Evolutionary conservation across 2,329 filamentous ascomycete genomes (phyloP).

Genomic region (Ceratocystis eucalypticola): DNA sequence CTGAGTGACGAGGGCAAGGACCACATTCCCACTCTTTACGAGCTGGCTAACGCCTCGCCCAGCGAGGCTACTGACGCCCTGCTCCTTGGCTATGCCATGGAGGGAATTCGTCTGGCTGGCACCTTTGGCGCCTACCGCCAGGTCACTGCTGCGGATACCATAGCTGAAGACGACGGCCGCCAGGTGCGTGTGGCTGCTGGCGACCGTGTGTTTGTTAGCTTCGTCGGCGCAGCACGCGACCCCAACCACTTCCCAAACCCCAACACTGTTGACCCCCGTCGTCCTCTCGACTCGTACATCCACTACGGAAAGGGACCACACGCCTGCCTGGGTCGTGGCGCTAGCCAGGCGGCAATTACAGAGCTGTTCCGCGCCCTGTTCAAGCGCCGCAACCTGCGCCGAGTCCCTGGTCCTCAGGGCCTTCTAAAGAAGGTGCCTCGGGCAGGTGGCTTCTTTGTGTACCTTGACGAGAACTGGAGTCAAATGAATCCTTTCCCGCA

Average conservation of each 20-base stretch:
- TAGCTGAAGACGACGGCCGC: slow-evolving; percentile 35
- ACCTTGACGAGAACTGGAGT: slow-evolving; percentile 54
- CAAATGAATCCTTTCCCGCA: slow-evolving; percentile 34
- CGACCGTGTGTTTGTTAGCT: slow-evolving; percentile 50
- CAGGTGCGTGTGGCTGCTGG: slow-evolving; percentile 40
- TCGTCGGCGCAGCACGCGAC: slow-evolving; percentile 45
- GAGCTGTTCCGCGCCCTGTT: slow-evolving; percentile 57
- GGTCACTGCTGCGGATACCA: slow-evolving; percentile 33
- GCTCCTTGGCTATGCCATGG: slow-evolving; percentile 56
- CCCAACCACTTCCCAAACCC: slow-evolving; percentile 47
- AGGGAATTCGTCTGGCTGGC: slow-evolving; percentile 55
- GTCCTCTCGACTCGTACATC: slow-evolving; percentile 51
- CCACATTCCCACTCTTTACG: slow-evolving; percentile 47
- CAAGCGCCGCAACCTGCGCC: slow-evolving; percentile 44
- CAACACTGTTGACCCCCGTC: slow-evolving; percentile 45
- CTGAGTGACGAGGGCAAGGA: slow-evolving; percentile 42
- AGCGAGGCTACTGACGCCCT: slow-evolving; percentile 46
- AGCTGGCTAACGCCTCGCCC: slow-evolving; percentile 41
- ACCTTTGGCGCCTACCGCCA: slow-evolving; percentile 48
- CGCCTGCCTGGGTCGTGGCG: slow-evolving; percentile 46
- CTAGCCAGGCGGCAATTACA: slow-evolving; percentile 47
- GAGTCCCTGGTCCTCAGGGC: slow-evolving; percentile 50
- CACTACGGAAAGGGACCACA: slow-evolving; percentile 51
- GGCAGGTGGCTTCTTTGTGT: slow-evolving; percentile 42
- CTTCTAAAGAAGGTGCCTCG: slow-evolving; percentile 51